Evolutionary conservation across 805 yeast species (phyloP).

Genomic region (Yamadazyma insecticola): DNA sequence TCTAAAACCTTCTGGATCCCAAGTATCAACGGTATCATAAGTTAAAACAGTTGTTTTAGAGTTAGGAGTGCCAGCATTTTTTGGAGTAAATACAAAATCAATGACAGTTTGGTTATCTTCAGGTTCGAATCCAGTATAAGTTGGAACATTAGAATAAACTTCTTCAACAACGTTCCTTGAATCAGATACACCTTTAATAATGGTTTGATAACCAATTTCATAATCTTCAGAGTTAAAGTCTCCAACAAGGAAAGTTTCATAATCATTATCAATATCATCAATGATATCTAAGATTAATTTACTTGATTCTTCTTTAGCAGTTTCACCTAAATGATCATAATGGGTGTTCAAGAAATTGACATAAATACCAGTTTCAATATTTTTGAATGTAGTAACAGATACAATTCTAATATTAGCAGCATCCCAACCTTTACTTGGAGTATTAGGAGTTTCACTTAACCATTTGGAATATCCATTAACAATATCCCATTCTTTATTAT

Average conservation of each 20-base stretch:
- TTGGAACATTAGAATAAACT: constrained; percentile 17
- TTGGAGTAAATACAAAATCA: constrained; percentile 33
- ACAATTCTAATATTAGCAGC: constrained; percentile 38
- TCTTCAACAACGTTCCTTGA: constrained; percentile 28
- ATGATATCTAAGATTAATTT: constrained; percentile 40
- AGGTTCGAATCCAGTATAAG: constrained; percentile 37
- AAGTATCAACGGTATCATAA: constrained; percentile 31
- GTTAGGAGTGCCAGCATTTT: constrained; percentile 15
- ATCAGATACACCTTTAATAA: constrained; percentile 17
- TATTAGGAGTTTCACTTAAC: constrained; percentile 51
- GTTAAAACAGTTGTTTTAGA: constrained; percentile 15
- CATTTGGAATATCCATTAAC: constrained; percentile 43
- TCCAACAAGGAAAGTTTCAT: constrained; percentile 45
- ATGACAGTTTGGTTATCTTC: constrained; percentile 22
- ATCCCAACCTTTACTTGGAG: constrained; percentile 41
- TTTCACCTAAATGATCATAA: constrained; percentile 44
- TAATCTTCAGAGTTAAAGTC: constrained; percentile 46
- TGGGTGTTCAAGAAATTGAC: constrained; percentile 44
- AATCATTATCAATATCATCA: constrained; percentile 20
- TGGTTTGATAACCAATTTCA: constrained; percentile 24
- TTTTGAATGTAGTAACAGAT: constrained; percentile 29
- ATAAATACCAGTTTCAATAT: constrained; percentile 10
- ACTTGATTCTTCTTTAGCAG: constrained; percentile 43
- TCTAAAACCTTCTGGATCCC: constrained; percentile 26
- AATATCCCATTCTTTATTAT: constrained; percentile 31